Conservation (phyloP, 1,139 yeast species). For the Saccharomyces pastorianus region DNA sequence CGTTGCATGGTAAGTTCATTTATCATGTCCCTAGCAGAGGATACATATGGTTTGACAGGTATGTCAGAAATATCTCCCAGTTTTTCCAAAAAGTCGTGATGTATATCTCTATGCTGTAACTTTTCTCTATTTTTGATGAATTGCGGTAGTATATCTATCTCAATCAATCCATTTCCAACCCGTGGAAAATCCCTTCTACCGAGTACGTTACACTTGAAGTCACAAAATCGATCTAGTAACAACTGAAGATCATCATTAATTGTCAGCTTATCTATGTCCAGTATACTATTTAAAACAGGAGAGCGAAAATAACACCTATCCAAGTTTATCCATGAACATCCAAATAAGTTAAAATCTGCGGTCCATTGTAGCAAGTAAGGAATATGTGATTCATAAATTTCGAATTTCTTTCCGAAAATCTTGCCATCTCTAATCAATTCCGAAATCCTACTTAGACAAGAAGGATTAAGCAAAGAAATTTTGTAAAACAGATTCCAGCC, state of each 20-base stretch:
- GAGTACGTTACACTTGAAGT: slow-evolving; percentile 8
- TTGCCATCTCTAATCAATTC: slow-evolving; percentile 49
- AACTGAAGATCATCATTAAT: slow-evolving; percentile 25
- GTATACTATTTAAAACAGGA: slow-evolving; percentile 31
- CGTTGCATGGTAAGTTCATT: slow-evolving; percentile 56
- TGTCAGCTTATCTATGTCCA: slow-evolving; percentile 22
- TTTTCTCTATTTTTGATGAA: slow-evolving; percentile 48
- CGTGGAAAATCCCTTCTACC: slow-evolving; percentile 36
- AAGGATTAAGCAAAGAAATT: slow-evolving; percentile 59
- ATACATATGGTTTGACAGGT: slow-evolving; percentile 32
- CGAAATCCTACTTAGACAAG: slow-evolving; percentile 49
- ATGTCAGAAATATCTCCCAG: slow-evolving; percentile 8
- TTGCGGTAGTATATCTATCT: slow-evolving; percentile 57
- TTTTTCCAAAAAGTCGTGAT: slow-evolving; percentile 41
- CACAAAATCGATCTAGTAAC: slow-evolving; percentile 20
- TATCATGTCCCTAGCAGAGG: slow-evolving; percentile 55
- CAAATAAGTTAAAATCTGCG: slow-evolving; percentile 74
- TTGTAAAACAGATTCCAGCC: slow-evolving; percentile 61
- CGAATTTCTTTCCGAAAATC: slow-evolving; percentile 24
- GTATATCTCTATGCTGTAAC: slow-evolving; percentile 42
- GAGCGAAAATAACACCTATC: slow-evolving; percentile 30
- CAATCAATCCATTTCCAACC: slow-evolving; percentile 55
- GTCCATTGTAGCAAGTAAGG: slow-evolving; percentile 71
- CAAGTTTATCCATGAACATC: slow-evolving; percentile 67
- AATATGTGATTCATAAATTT: slow-evolving; percentile 71